These are phyloP conservation scores for Irpex sp. DNA, from an alignment of 1,284 basidiomycete genomes.

Conservation along the genomic window DNA sequence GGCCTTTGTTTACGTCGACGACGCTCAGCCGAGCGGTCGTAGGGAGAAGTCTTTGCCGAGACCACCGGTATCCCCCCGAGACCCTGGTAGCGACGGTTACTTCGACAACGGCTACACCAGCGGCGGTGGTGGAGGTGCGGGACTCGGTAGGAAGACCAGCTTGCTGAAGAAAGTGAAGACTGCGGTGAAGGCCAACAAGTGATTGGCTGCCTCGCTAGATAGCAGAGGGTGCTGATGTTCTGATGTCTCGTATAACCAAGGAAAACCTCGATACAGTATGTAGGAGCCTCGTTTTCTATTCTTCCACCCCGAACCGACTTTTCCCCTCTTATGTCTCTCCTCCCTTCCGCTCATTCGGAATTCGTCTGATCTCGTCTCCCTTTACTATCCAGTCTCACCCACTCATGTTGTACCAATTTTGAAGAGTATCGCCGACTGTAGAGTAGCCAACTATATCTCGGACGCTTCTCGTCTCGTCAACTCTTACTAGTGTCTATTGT, in stretches of 20 bases:
- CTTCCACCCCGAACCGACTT: neutral
- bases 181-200: constrained; percentile 45
- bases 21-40: constrained; percentile 23
- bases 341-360: neutral
- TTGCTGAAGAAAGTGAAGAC: constrained; percentile 75
- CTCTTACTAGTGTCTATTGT: neutral
- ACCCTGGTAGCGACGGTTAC: constrained; percentile 38
- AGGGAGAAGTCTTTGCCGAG: constrained; percentile 65
- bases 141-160: constrained; percentile 70
- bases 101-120: constrained; percentile 40
- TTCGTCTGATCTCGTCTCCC: neutral
- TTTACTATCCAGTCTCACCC: neutral
- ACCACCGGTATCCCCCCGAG: constrained; percentile 36
- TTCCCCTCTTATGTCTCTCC: neutral
- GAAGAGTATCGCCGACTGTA: constrained; percentile 9
- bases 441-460: constrained; percentile 10
- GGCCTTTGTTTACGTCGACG: constrained; percentile 59
- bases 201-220: neutral
- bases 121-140: constrained; percentile 30
- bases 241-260: neutral
- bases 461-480: neutral
- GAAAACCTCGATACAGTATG: neutral
- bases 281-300: neutral
- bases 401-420: constrained; percentile 1
- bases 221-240: neutral